These are phyloP conservation scores for Carex myosuroides DNA, from an alignment of 176 grass and related monocot species.

Conservation along the genomic window DNA sequence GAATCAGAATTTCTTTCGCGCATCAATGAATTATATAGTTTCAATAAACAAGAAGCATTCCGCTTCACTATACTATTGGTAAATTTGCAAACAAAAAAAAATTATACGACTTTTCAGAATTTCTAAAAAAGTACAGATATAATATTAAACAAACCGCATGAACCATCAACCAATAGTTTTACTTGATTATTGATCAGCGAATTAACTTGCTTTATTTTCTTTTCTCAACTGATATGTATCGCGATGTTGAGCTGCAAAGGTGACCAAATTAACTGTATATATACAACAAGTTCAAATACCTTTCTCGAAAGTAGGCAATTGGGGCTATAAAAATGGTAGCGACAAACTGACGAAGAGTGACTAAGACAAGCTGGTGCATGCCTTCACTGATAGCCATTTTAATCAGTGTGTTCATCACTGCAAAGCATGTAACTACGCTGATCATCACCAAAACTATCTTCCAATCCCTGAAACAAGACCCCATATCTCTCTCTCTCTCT, in stretches of 20 bases:
- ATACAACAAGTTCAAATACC: conserved; percentile 2
- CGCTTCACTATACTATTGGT: background rate
- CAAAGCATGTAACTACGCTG: conserved; percentile 31
- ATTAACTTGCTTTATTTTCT: background rate
- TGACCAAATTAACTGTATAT: background rate
- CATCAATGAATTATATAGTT: background rate
- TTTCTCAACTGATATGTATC: background rate
- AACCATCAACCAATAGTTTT: background rate
- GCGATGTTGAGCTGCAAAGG: background rate
- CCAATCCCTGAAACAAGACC: conserved; percentile 34
- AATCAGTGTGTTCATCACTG: conserved; percentile 52
- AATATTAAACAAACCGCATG: background rate
- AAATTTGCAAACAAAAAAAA: background rate
- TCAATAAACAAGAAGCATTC: background rate
- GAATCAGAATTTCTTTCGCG: background rate
- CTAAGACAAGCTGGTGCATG: conserved; percentile 58
- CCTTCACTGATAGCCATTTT: conserved; percentile 66
- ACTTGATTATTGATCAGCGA: background rate
- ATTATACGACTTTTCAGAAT: background rate
- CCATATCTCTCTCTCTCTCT: conserved; percentile 23
- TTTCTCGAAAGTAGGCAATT: conserved; percentile 57
- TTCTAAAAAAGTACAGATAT: background rate
- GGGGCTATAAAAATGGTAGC: conserved; percentile 58
- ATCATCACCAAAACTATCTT: conserved; percentile 44
- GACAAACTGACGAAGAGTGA: conserved; percentile 64